These are phyloP conservation scores for Cryptomeria japonica DNA, from an alignment of 75 land plant genomes.

Conservation along the genomic window DNA sequence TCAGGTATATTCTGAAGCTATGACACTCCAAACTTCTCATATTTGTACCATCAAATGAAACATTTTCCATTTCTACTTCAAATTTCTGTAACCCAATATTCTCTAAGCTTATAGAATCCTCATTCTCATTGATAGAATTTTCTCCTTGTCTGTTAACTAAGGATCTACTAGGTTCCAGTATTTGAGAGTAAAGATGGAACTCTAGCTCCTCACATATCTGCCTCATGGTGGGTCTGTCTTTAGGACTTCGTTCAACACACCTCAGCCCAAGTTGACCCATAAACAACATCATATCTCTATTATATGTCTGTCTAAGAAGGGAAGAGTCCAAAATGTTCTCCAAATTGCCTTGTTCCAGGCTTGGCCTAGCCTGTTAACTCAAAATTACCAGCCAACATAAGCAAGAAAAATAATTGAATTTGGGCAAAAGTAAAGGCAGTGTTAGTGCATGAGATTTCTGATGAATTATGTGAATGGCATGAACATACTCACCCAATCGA, in stretches of 20 bases:
- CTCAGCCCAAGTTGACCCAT: conserved; percentile 51
- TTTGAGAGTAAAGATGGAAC: conserved; percentile 15
- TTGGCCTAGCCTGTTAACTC: conserved; percentile 39
- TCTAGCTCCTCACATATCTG: conserved; percentile 50
- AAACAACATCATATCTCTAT: conserved; percentile 50
- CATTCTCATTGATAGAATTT: conserved; percentile 12
- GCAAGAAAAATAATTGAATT: neutral
- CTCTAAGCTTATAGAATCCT: conserved; percentile 30
- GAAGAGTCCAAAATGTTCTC: conserved; percentile 48
- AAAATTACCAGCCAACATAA: neutral
- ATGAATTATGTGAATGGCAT: neutral
- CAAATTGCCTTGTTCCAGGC: conserved; percentile 32
- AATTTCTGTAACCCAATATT: conserved; percentile 37
- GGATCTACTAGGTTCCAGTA: neutral
- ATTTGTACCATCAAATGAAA: conserved; percentile 22
- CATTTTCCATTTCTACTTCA: conserved; percentile 25
- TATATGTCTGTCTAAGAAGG: conserved; percentile 31
- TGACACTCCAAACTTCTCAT: conserved; percentile 25
- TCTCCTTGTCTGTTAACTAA: neutral
- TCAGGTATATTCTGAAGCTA: conserved; percentile 5
- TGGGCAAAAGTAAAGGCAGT: neutral
- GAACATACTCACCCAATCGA: conserved; percentile 44
- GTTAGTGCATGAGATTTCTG: neutral
- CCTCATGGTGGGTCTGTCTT: conserved; percentile 44
- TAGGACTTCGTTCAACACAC: conserved; percentile 30